Evolutionary conservation across 1,284 basidiomycete genomes (phyloP).

Genomic region (Singerocomus inundabilis): DNA sequence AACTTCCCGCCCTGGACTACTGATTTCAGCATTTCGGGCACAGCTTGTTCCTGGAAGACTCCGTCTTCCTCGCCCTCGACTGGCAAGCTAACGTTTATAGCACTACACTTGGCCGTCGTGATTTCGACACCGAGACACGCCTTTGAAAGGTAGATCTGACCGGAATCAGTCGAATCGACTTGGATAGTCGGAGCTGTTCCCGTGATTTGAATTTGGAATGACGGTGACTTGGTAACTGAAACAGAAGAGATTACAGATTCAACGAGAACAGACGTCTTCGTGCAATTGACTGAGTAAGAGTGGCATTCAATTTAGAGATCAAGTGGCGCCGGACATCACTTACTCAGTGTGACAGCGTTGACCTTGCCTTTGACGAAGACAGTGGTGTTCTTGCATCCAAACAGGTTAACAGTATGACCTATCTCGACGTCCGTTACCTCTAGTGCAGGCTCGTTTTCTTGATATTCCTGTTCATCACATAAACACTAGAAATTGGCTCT

Average conservation of each 20-base stretch:
- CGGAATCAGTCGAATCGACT: constrained; percentile 92
- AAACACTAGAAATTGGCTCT: not conserved
- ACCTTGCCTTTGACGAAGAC: constrained; percentile 91
- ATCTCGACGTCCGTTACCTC: constrained; percentile 79
- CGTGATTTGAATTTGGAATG: constrained; percentile 91
- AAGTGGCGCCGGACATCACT: constrained; percentile 29
- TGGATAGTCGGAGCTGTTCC: constrained; percentile 90
- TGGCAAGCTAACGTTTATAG: constrained; percentile 91
- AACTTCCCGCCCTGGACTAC: constrained; percentile 82
- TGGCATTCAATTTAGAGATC: constrained; percentile 4
- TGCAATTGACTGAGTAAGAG: constrained; percentile 72
- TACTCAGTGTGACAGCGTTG: constrained; percentile 90
- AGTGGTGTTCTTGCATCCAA: constrained; percentile 88
- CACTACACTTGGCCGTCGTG: constrained; percentile 92
- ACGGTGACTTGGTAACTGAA: constrained; percentile 87
- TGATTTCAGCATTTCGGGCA: constrained; percentile 97
- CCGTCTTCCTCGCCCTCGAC: constrained; percentile 89
- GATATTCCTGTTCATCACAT: constrained; percentile 70
- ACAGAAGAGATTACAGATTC: constrained; percentile 91
- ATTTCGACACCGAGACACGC: constrained; percentile 82
- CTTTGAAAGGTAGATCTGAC: constrained; percentile 92
- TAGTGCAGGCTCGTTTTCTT: constrained; percentile 80
- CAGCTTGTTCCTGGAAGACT: constrained; percentile 84
- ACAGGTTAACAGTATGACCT: constrained; percentile 88
- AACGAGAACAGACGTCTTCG: constrained; percentile 85